These are phyloP conservation scores for Cylindrotheca closterium DNA, from an alignment of 108 stramenopile species.

Conservation along the genomic window DNA sequence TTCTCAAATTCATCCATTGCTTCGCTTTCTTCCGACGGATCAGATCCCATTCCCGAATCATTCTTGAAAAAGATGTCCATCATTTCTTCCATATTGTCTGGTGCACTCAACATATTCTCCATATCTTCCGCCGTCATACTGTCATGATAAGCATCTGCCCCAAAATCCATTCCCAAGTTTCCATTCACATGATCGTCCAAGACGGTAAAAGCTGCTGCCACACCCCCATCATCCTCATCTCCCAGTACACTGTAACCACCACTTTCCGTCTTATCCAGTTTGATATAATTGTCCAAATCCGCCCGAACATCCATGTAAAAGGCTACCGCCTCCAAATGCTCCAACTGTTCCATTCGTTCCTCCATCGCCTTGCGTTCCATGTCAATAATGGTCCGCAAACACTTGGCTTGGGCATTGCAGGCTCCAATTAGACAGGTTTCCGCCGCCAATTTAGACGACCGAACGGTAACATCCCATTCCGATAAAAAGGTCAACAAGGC, in stretches of 20 bases:
- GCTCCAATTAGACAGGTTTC: constrained; percentile 66
- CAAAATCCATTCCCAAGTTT: constrained; percentile 10
- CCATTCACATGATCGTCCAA: constrained; percentile 56
- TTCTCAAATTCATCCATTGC: constrained; percentile 18
- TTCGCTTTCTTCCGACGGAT: not conserved
- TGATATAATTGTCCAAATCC: constrained; percentile 71
- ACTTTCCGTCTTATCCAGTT: constrained; percentile 42
- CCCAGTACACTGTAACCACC: constrained; percentile 48
- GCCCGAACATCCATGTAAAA: constrained; percentile 59
- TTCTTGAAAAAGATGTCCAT: constrained; percentile 28
- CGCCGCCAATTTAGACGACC: constrained; percentile 64
- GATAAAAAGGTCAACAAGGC: constrained; percentile 54
- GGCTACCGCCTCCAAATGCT: constrained; percentile 50
- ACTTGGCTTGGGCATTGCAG: constrained; percentile 54
- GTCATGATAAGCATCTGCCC: constrained; percentile 8
- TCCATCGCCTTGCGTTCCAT: constrained; percentile 55
- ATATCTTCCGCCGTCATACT: constrained; percentile 23
- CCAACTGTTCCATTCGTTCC: constrained; percentile 49
- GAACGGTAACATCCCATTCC: constrained; percentile 54
- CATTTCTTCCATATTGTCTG: constrained; percentile 34
- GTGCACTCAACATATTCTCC: constrained; percentile 23
- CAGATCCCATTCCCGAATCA: constrained; percentile 1
- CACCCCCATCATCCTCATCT: constrained; percentile 79
- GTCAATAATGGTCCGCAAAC: constrained; percentile 47
- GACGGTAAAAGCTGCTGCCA: constrained; percentile 73